Percentiles rank a stretch among this genome's conserved stretches.
phyloP scores from a whole-genome alignment of 2,329 filamentous ascomycete genomes.

The Bertia moriformis region DNA sequence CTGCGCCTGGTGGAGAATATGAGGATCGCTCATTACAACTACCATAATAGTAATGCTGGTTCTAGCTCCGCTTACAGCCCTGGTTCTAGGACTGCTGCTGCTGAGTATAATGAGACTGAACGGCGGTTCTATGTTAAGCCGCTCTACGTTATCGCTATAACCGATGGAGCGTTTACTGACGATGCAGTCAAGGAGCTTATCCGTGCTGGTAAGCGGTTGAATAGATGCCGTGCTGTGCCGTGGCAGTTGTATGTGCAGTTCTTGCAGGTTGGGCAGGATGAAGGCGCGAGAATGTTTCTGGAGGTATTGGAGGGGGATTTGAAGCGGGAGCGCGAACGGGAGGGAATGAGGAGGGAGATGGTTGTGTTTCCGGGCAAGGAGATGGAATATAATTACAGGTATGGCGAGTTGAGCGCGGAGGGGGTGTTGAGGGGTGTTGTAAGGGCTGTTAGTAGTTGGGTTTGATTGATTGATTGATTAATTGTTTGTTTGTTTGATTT shows the following conservation, averaged over 20 bases:
- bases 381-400: no score
- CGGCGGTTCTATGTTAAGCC: constrained; percentile 30
- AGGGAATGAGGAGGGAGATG: no score
- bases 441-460: no score
- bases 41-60: constrained; percentile 6
- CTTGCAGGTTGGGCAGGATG: constrained; percentile 52
- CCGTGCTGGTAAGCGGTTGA: constrained; percentile 35
- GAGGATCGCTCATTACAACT: no score
- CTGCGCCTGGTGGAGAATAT: constrained; percentile 25
- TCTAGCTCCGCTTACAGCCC: no score
- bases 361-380: no score
- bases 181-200: constrained; percentile 42
- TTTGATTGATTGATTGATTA: no score
- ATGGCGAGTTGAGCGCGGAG: no score
- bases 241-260: constrained; percentile 57
- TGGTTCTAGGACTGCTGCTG: no score
- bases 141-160: constrained; percentile 54
- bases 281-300: constrained; percentile 34
- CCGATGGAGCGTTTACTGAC: constrained; percentile 48
- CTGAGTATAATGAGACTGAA: constrained; percentile 10
- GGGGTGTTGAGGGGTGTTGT: constrained; percentile 50
- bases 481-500: no score
- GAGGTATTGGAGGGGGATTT: constrained; percentile 46
- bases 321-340: no score
- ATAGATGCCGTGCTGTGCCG: constrained; percentile 34